Evolutionary conservation across 192 early-diverging fungal species (phyloP), one percentile per base, ranked within the genome.

Genomic region (Gamsiella multidivaricata): DNA sequence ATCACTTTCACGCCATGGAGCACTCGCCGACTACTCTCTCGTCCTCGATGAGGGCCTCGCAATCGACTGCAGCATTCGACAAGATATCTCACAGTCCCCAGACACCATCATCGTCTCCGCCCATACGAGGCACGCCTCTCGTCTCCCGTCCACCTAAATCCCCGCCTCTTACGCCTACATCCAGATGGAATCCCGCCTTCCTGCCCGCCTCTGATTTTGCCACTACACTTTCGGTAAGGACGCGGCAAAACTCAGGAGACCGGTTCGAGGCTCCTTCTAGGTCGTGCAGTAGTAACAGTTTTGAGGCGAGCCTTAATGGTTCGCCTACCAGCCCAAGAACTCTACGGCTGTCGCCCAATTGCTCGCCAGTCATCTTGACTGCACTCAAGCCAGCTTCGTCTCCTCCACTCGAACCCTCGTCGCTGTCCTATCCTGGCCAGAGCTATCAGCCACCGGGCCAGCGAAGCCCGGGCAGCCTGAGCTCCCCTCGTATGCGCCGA

Each of bases 171-270:
- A 55, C 65, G 0, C 54, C 65, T 1, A 61, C 45, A 3, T 56
- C 64, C 20, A 67, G 37, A 31, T 54, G 65, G 54, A 67, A 57
- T 50, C 54, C 65, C 28, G 45, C 54, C 6, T 34, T 45, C 18
- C 18, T 67, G 8, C 12, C 31, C 32, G 43, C 33, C 11, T 26
- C 54, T 23, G 26, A 26, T 15, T n/a, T 5, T 18, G 45, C n/a
- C n/a, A n/a, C 17, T 10, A 18, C 45, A 18, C 10, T 46, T 5
- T 46, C 45, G 12, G 15, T 46, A 41, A 7, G 14, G 39, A 41
- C 39, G 45, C 56, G 56, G 15, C 65, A 50, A 25, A 31, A 22
- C 29, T 37, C 43, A 9, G 33, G 23, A 23, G 65, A 67, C 11
- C 49, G 65, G 12, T 43, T 57, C 34, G 54, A 57, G 1, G 50